These are phyloP conservation scores for Beauveria pseudobassiana DNA, from an alignment of 2,329 filamentous ascomycete genomes.

Conservation along the genomic window DNA sequence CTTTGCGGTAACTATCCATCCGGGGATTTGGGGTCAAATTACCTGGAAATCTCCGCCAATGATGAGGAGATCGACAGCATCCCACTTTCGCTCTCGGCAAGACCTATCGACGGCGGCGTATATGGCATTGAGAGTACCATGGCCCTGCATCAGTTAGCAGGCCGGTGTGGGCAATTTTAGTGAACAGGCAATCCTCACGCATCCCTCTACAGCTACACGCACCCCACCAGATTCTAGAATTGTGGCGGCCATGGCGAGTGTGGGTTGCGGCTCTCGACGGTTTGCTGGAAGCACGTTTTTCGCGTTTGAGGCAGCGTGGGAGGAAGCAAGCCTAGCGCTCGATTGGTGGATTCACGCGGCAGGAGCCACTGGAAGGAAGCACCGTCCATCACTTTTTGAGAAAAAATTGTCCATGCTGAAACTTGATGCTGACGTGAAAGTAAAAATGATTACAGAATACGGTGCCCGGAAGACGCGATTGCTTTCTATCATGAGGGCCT, in stretches of 20 bases:
- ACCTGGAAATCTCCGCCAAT: conserved; percentile 96
- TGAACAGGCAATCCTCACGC: conserved; percentile 46
- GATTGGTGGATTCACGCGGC: not conserved
- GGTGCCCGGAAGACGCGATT: not conserved
- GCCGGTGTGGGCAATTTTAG: not conserved
- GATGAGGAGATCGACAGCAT: conserved; percentile 78
- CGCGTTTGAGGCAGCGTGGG: not conserved
- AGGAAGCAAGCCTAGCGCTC: not conserved
- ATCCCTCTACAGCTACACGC: conserved; percentile 79
- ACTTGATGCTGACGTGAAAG: not conserved
- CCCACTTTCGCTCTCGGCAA: conserved; percentile 66
- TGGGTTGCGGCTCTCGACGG: not conserved
- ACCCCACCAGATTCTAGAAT: conserved; percentile 41
- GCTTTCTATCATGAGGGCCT: not conserved
- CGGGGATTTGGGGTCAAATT: conserved; percentile 11
- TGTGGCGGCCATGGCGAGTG: conserved; percentile 23
- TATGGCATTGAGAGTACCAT: conserved; percentile 86
- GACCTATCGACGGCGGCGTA: conserved; percentile 70
- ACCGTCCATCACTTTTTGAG: not conserved
- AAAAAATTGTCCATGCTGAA: too few species aligned
- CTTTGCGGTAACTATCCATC: not conserved
- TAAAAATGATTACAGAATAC: not conserved
- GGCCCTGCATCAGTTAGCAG: conserved; percentile 50
- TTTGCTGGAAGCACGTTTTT: conserved; percentile 1
- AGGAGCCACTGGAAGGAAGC: not conserved